Percentiles rank a stretch among this genome's conserved stretches.
phyloP scores from a whole-genome alignment of 805 yeast genomes.

The Yamadazyma philogaea region DNA sequence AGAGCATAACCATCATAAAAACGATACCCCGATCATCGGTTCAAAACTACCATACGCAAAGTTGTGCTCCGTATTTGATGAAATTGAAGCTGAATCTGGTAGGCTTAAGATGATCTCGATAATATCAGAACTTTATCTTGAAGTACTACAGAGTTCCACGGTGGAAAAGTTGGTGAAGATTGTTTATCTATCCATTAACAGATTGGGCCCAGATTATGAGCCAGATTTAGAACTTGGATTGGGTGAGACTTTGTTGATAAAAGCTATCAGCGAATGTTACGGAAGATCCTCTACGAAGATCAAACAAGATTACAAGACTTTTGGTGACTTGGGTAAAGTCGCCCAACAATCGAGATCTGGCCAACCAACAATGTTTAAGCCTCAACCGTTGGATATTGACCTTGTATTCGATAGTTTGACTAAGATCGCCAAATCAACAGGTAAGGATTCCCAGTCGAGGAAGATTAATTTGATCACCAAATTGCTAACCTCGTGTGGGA shows the following conservation, averaged over 20 bases:
- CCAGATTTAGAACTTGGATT: slow-evolving; percentile 86
- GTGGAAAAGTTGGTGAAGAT: slow-evolving; percentile 58
- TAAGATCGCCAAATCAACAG: slow-evolving; percentile 73
- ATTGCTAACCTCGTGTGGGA: slow-evolving; percentile 81
- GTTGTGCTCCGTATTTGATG: slow-evolving; percentile 65
- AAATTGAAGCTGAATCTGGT: slow-evolving; percentile 76
- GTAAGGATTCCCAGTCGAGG: slow-evolving; percentile 74
- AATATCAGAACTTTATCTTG: slow-evolving; percentile 69
- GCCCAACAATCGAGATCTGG: slow-evolving; percentile 80
- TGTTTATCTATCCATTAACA: slow-evolving; percentile 81
- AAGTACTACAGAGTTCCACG: slow-evolving; percentile 49
- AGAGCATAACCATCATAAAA: slow-evolving; percentile 11
- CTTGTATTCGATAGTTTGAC: slow-evolving; percentile 72
- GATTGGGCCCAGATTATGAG: slow-evolving; percentile 94
- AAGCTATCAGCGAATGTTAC: slow-evolving; percentile 85
- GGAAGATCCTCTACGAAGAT: slow-evolving; percentile 74
- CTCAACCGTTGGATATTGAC: slow-evolving; percentile 71
- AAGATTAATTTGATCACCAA: slow-evolving; percentile 79
- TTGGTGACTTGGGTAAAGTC: slow-evolving; percentile 88
- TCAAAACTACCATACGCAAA: slow-evolving; percentile 33
- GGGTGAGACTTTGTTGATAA: slow-evolving; percentile 85
- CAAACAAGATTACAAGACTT: slow-evolving; percentile 68
- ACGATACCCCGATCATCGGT: slow-evolving; percentile 1
- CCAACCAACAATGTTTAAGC: slow-evolving; percentile 93
- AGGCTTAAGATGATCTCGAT: slow-evolving; percentile 76